Base-by-base conservation (phyloP, 2,329 filamentous ascomycete species). In the Colletotrichum tabaci region DNA sequence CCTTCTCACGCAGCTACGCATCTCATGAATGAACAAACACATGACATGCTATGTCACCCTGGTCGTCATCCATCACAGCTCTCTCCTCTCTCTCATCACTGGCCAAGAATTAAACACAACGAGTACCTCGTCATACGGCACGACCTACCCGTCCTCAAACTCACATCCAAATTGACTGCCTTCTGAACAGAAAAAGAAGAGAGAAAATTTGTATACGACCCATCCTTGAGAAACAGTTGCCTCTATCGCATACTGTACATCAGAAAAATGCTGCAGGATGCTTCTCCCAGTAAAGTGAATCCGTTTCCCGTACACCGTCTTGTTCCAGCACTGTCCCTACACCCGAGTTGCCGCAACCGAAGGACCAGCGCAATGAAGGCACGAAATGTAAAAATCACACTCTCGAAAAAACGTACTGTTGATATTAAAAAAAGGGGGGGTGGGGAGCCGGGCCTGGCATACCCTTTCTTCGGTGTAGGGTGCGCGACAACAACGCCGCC, bases 171-270 rank as follows among this genome's bases (percentile, higher is more conserved):
- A 12, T 38, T 21, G 12, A 15, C 56, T 42, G n/a, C 21, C n/a
- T 23, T 38, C 16, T 46, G 12, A 13, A 52, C 10, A 4, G 6
- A 13, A 42, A 12, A 12, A 16, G 21, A 62, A 52, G 12, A 38
- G 42, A 38, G 23, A 42, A 38, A 62, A 53, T 10, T 44, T 53
- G 60, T 55, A 64, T 47, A 53, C 61, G 50, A 23, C 40, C 35
- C 50, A 61, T 69, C 58, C 64, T 52, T 71, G 62, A 26, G n/a
- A 69, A 63, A 72, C 70, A 72, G 70, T 61, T 65, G 66, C 70
- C 66, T 72, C 70, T 72, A 72, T 71, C 56, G 70, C 70, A 72
- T 72, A 72, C 70, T 71, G 66, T 72, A 72, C 70, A 72, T 71
- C 61, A 60, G 61, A 71, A 71, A 72, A 66, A 72, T 72, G 70